phyloP scores from a whole-genome alignment of 768 basidiomycete genomes.

The Naganishia randhawae region DNA sequence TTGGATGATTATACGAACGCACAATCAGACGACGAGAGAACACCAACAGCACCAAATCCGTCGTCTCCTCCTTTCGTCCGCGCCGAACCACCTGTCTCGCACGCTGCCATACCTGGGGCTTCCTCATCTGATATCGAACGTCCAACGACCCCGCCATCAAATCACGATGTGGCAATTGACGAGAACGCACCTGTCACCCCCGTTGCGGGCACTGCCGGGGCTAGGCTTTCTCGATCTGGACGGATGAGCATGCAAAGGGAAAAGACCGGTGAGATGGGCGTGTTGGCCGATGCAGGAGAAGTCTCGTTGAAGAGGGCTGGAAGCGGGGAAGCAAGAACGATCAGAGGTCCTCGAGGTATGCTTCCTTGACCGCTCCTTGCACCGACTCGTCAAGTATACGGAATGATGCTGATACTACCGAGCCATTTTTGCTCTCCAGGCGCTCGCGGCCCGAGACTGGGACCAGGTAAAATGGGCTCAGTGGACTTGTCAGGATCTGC shows the following conservation, averaged over 20 bases:
- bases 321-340: slow-evolving; percentile 19
- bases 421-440: neutral
- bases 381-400: neutral
- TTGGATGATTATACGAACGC: slow-evolving; percentile 10
- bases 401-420: too few species aligned
- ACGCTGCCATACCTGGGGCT: neutral
- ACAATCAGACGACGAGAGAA: slow-evolving; percentile 4
- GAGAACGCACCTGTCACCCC: slow-evolving; percentile 11
- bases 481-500: slow-evolving; percentile 10
- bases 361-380: too few species aligned
- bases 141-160: neutral
- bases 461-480: slow-evolving; percentile 18
- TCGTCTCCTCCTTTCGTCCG: neutral
- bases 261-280: neutral
- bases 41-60: neutral
- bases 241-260: slow-evolving; percentile 20
- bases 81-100: neutral
- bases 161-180: neutral
- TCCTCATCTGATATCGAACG: neutral
- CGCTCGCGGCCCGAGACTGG: slow-evolving; percentile 24
- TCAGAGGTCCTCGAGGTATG: slow-evolving; percentile 28
- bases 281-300: slow-evolving; percentile 7
- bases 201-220: neutral
- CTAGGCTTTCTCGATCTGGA: slow-evolving; percentile 20
- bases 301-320: slow-evolving; percentile 16